A percentile compares a stretch with the other conserved stretches of the same genome.
Conservation (phyloP, 2,329 filamentous ascomycete genomes). For the Raffaelea arxii region DNA sequence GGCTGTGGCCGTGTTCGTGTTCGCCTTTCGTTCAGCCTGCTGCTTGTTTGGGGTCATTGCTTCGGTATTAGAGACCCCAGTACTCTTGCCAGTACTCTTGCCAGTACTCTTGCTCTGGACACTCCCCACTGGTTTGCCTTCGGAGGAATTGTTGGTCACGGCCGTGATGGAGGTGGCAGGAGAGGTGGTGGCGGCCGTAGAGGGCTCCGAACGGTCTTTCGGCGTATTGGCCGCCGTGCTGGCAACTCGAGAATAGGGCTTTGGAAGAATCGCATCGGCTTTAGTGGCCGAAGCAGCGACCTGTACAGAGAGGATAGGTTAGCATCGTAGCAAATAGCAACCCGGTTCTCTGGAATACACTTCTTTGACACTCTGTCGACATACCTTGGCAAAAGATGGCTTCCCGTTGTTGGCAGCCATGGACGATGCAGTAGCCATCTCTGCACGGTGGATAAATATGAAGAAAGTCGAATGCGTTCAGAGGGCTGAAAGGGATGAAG, state of each 20-base stretch:
- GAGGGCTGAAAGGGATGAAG: too few relatives aligned
- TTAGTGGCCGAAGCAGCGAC: conserved; percentile 12
- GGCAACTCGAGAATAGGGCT: conserved; percentile 3
- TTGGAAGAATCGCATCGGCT: not conserved
- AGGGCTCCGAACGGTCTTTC: not conserved
- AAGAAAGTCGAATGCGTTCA: too few relatives aligned
- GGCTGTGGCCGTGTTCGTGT: too few relatives aligned
- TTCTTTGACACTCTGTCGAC: too few relatives aligned
- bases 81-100: not conserved
- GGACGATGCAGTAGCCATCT: conserved; percentile 37
- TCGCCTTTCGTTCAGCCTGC: too few relatives aligned
- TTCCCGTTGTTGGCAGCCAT: conserved; percentile 39
- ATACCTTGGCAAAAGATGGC: conserved; percentile 70
- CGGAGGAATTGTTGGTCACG: not conserved
- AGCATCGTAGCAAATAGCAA: too few relatives aligned
- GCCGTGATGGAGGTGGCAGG: not conserved
- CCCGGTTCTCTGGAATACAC: too few relatives aligned
- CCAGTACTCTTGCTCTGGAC: not conserved
- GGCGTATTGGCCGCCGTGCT: not conserved
- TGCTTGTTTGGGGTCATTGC: too few relatives aligned
- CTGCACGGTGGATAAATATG: too few relatives aligned
- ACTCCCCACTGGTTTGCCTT: not conserved
- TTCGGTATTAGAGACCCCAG: too few relatives aligned
- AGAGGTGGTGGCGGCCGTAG: not conserved
- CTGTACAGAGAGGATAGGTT: conserved; percentile 3